phyloP scores from a whole-genome alignment of 441 rosid species.

The Macaranga tanarius region DNA sequence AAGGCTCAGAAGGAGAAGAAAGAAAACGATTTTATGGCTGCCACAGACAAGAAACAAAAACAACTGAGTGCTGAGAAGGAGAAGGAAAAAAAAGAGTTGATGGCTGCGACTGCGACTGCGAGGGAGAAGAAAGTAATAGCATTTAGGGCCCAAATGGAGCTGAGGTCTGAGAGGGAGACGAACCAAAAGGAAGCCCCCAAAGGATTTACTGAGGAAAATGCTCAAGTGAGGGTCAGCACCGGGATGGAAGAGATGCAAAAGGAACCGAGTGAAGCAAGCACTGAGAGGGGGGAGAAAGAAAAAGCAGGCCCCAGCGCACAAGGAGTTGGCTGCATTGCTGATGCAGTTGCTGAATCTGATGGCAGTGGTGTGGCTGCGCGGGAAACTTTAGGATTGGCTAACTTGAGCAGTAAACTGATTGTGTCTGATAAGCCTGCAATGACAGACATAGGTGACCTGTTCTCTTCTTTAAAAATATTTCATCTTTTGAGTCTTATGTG shows the following conservation, averaged over 20 bases:
- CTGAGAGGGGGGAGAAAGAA: not conserved
- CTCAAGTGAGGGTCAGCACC: too few relatives aligned
- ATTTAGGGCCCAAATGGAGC: not conserved
- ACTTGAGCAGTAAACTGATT: not conserved
- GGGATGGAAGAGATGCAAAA: not conserved
- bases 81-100: not conserved
- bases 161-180: not conserved
- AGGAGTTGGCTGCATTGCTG: not conserved
- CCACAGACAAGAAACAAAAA: too few relatives aligned
- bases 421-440: not conserved
- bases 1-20: not conserved
- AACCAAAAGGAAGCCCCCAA: not conserved
- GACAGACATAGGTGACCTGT: not conserved
- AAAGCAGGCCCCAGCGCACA: not conserved
- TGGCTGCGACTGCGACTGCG: too few relatives aligned
- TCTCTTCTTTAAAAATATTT: not conserved
- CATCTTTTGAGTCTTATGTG: not conserved
- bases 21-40: constrained; percentile 2
- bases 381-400: not conserved
- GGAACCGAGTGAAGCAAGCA: not conserved
- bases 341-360: not conserved
- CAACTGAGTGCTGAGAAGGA: not conserved
- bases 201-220: not conserved
- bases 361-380: not conserved
- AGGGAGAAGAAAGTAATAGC: too few relatives aligned